These are phyloP conservation scores for Wallacemonas sp. DNA, from an alignment of 208 protist species.

Conservation along the genomic window DNA sequence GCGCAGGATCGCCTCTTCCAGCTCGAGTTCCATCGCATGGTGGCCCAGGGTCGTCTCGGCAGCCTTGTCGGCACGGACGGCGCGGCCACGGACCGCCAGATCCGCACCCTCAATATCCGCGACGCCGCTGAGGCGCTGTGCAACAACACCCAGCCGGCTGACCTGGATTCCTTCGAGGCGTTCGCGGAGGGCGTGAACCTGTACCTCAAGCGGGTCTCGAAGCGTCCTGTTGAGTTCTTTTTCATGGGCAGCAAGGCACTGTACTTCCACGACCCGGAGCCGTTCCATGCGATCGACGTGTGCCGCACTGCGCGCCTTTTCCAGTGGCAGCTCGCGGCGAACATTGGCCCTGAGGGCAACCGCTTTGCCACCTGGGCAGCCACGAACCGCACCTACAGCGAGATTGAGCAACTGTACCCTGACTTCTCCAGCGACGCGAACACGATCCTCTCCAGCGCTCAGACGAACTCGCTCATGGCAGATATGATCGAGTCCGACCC, in stretches of 20 bases:
- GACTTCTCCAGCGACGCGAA: constrained; percentile 26
- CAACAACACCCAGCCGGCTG: constrained; percentile 8
- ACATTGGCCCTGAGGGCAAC: constrained; percentile 26
- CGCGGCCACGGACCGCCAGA: constrained; percentile 26
- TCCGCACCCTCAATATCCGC: constrained; percentile 43
- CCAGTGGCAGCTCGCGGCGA: constrained; percentile 50
- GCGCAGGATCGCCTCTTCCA: constrained; percentile 68
- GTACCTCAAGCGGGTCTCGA: constrained; percentile 31
- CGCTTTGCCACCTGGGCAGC: constrained; percentile 36
- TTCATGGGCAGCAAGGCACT: constrained; percentile 37
- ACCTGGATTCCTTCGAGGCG: constrained; percentile 30
- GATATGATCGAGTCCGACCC: neutral
- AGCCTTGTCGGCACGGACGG: constrained; percentile 28
- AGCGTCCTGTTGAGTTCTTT: constrained; percentile 61
- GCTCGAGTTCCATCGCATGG: constrained; percentile 52
- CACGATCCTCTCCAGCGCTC: constrained; percentile 30
- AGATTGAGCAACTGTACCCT: constrained; percentile 35
- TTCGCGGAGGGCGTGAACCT: constrained; percentile 57
- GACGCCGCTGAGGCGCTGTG: constrained; percentile 34
- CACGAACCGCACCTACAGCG: constrained; percentile 37
- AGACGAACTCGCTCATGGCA: constrained; percentile 16
- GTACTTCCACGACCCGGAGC: constrained; percentile 39
- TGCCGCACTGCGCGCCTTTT: constrained; percentile 47
- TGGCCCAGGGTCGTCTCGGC: constrained; percentile 28
- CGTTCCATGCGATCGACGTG: constrained; percentile 39